A percentile compares a stretch with the other conserved stretches of the same genome.
These are phyloP conservation scores for Mortierella sp. DNA, from an alignment of 371 early-diverging fungal genomes.

Conservation along the genomic window DNA sequence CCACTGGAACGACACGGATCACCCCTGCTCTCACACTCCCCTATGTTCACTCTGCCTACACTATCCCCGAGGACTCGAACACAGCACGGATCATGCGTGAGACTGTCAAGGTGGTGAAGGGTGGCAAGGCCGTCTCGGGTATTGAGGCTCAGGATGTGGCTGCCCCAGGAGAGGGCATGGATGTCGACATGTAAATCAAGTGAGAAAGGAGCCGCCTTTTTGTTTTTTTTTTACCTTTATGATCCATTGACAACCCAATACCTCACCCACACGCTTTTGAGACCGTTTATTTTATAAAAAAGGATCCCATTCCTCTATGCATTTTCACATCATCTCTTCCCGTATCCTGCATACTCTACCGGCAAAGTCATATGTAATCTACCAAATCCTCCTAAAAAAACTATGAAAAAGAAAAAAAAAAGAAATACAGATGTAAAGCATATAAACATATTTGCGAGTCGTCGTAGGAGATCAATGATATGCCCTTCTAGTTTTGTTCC, in stretches of 20 bases:
- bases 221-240: background rate
- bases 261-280: background rate
- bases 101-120: conserved; percentile 54
- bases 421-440: too few species aligned
- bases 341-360: background rate
- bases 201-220: conserved; percentile 4
- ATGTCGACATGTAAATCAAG: conserved; percentile 43
- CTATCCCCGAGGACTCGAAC: conserved; percentile 61
- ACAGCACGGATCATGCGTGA: conserved; percentile 57
- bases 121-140: conserved; percentile 45
- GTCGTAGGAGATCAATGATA: too few species aligned
- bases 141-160: conserved; percentile 30
- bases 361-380: too few species aligned
- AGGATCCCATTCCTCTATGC: background rate
- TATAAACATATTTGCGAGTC: too few species aligned
- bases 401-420: too few species aligned
- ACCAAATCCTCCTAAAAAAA: too few species aligned
- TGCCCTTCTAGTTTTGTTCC: too few species aligned
- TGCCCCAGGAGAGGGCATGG: conserved; percentile 50
- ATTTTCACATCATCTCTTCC: background rate
- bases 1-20: conserved; percentile 78
- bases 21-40: conserved; percentile 70
- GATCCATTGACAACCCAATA: too few species aligned
- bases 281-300: background rate
- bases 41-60: conserved; percentile 78